Evolutionary conservation across 768 basidiomycete species (phyloP), one percentile per base, ranked within the genome.

Genomic region (Lyophyllum shimeji): DNA sequence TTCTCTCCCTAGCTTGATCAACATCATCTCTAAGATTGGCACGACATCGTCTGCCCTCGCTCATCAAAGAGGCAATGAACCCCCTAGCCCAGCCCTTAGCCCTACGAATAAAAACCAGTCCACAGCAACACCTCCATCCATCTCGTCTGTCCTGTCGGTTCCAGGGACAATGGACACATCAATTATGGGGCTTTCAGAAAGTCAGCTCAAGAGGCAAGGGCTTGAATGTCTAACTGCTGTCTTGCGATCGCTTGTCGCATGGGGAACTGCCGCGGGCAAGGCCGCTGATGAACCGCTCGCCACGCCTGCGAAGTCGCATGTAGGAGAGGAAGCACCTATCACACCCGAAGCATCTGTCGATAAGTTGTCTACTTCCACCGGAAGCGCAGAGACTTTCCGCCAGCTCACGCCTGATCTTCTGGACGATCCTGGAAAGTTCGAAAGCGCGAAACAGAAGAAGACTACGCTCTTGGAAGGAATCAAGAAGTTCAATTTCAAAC

Each of bases 401-500:
- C 83, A 86, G 50, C 73, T 82, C 11, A 93, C 93, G 0, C 91
- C 93, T 0, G 93, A 94, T 55, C 66, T 86, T 37, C 71, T 74
- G n/a, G 97, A 98, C 65, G 96, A 98, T 68, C 96, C 96, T 1
- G 87, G 80, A 18, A 82, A 83, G 65, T 98, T 99, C 60, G 96
- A 98, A 75, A 95, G 83, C 57, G 97, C 95, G 11, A 98, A 97
- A 69, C 91, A 94, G 74, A 89, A 92, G 74, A 99, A 99, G 75
- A 98, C 93, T 31, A 95, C 90, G 0, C 71, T 98, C 25, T 74
- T 95, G 37, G 96, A 98, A 68, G 97, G 97, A 24, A 90, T 98
- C 71, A 95, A 90, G 71, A 94, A 93, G 72, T 99, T 99, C 73
- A 98, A 98, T 69, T 94, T 89, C 78, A 98, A 97, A 73, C 95